Base-by-base conservation (phyloP, 2,329 filamentous ascomycete species). In the Penicillium sp. region DNA sequence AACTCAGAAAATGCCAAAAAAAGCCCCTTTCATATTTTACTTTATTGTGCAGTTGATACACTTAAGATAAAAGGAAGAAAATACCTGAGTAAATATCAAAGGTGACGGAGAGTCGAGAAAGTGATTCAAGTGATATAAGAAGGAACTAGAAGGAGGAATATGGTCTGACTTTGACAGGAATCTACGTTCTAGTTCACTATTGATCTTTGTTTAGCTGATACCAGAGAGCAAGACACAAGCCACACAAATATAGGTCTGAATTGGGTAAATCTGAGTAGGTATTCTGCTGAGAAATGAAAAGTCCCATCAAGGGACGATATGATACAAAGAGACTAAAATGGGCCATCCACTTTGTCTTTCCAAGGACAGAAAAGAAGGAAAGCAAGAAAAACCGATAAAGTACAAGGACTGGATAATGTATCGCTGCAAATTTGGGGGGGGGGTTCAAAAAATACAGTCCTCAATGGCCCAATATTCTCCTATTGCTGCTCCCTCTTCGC, bases 281-380 rank as follows among this genome's bases (percentile, higher is more conserved):
- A 41, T 32, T 43, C 29, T 34, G 37, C 13, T 15, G 9, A 17
- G 15, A 46, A 40, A 17, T 32, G 19, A 15, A 32, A 32, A 22
- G 15, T 41, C 34, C 45, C 38, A 42, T 42, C 35, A 34, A 41
- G 37, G 22, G n/a, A 42, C n/a, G 21, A 13, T 48, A 49, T 49
- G 17, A 29, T 49, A 49, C 47, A 45, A 17, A 22, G 10, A 43
- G 40, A 17, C 33, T 17, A 19, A 28, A 22, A 21, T 17, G 42
- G 29, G 29, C 21, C n/a, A 22, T 38, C 46, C 40, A 13, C 10
- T 43, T 15, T 32, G 32, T 8, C 24, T 38, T 17, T 15, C 24
- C 12, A 29, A 26, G 15, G 33, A 33, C n/a, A 33, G 12, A 21
- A 24, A 22, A 38, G 21, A 15, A 26, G 12, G 9, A 19, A 28